Evolutionary conservation across 2,329 filamentous ascomycete genomes (phyloP).

Genomic region (Fusarium brachygibbosum): DNA sequence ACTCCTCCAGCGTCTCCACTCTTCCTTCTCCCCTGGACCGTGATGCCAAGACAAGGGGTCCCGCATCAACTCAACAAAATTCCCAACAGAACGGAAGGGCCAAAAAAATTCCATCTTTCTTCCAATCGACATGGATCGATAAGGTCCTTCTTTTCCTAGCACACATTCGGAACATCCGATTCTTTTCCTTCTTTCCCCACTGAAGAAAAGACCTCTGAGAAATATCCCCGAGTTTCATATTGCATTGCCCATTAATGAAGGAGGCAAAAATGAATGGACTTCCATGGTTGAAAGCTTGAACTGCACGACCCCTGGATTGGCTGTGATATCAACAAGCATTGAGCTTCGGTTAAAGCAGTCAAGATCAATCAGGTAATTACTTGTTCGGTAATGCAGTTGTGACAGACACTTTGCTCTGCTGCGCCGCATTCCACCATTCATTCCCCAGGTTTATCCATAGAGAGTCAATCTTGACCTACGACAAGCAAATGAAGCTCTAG

Average conservation of each 20-base stretch:
- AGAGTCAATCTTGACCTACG: slow-evolving; percentile 10
- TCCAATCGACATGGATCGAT: slow-evolving; percentile 16
- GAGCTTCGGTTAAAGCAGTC: background rate
- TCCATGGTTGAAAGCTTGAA: slow-evolving; percentile 13
- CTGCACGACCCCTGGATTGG: slow-evolving; percentile 2
- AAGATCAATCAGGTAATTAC: background rate
- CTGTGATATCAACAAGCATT: background rate
- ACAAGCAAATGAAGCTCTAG: slow-evolving; percentile 23
- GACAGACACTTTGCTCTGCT: slow-evolving; percentile 4
- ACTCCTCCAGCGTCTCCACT: background rate
- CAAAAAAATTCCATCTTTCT: slow-evolving; percentile 26
- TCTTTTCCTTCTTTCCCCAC: slow-evolving; percentile 16
- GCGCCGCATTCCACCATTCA: slow-evolving; percentile 19
- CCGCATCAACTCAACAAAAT: slow-evolving; percentile 54
- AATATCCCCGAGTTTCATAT: slow-evolving; percentile 19
- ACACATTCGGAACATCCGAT: slow-evolving; percentile 18
- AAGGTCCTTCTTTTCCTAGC: background rate
- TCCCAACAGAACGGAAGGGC: slow-evolving; percentile 54
- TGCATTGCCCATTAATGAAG: too few species aligned
- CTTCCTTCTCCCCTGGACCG: slow-evolving; percentile 36
- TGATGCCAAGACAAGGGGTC: slow-evolving; percentile 43
- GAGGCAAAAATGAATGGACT: too few species aligned
- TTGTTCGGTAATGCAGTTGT: slow-evolving; percentile 12
- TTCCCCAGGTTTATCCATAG: slow-evolving; percentile 21
- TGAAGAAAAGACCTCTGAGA: slow-evolving; percentile 2